Evolutionary conservation across 2,329 filamentous ascomycete genomes (phyloP).

Genomic region (Curvularia lunata): DNA sequence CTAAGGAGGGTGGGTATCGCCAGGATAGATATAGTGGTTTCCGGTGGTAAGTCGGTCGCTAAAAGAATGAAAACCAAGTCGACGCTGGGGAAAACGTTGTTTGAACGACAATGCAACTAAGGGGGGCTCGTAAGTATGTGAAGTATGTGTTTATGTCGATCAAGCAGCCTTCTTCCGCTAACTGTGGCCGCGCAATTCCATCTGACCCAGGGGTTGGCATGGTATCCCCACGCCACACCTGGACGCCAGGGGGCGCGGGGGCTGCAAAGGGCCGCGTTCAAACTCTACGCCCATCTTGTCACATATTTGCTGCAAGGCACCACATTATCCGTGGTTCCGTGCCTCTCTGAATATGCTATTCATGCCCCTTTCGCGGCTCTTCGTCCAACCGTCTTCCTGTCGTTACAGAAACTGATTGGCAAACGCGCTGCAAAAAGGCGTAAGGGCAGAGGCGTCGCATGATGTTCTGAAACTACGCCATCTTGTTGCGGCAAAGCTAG

Average conservation of each 20-base stretch:
- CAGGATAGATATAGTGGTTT: conserved; percentile 9
- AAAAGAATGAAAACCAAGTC: conserved; percentile 12
- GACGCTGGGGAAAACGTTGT: conserved; percentile 22
- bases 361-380: conserved; percentile 13
- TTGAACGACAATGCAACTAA: conserved; percentile 26
- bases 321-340: conserved; percentile 17
- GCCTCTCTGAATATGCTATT: conserved; percentile 10
- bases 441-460: conserved; percentile 16
- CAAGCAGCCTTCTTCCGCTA: conserved; percentile 23
- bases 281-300: conserved; percentile 11
- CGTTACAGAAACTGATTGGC: conserved; percentile 13
- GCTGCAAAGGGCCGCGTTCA: conserved; percentile 26
- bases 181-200: conserved; percentile 27
- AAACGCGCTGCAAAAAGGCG: conserved; percentile 9
- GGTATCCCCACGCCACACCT: conserved; percentile 25
- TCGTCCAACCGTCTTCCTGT: conserved; percentile 15
- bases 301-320: conserved; percentile 22
- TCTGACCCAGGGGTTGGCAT: conserved; percentile 28
- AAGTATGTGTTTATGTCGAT: conserved; percentile 31
- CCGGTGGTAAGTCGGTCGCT: conserved; percentile 14
- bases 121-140: conserved; percentile 19
- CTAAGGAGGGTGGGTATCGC: conserved; percentile 11
- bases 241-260: conserved; percentile 29
- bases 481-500: conserved; percentile 25
- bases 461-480: conserved; percentile 27